Evolutionary conservation across 148 eudicot genomes (phyloP).

Genomic region (Chenopodium suecicum): DNA sequence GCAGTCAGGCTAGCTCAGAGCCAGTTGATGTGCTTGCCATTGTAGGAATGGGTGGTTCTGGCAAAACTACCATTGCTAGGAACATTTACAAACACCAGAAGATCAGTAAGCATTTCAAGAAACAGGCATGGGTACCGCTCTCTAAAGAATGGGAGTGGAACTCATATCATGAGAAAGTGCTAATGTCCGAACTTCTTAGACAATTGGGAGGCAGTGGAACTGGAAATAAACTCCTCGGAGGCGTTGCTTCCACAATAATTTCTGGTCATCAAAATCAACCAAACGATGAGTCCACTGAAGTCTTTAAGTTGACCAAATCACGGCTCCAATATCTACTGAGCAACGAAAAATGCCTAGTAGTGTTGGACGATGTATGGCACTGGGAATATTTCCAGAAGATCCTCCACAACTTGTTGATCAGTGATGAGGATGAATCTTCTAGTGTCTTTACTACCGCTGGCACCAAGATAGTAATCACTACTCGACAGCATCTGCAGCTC

Average conservation of each 20-base stretch:
- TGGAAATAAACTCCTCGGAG: too few species aligned
- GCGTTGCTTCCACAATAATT: too few species aligned
- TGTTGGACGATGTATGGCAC: constrained; percentile 31
- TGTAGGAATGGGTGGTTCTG: constrained; percentile 41
- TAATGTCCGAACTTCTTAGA: not conserved
- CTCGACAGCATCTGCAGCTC: not conserved
- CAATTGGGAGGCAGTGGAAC: not conserved
- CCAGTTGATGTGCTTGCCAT: not conserved
- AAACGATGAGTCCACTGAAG: not conserved
- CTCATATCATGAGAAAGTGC: too few species aligned
- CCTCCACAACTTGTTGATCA: not conserved
- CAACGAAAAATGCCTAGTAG: not conserved
- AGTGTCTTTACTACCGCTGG: not conserved
- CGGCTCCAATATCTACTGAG: not conserved
- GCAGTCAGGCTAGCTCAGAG: too few species aligned
- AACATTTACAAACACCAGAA: constrained; percentile 17
- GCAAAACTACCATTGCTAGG: constrained; percentile 33
- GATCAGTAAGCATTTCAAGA: constrained; percentile 17
- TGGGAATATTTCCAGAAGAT: not conserved
- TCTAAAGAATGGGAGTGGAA: constrained; percentile 10
- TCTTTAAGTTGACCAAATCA: not conserved
- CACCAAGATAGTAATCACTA: not conserved
- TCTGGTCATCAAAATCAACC: not conserved
- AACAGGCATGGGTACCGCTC: constrained; percentile 27
- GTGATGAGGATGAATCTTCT: not conserved